These are phyloP conservation scores for Zasmidium citrigriseum DNA, from an alignment of 2,329 filamentous ascomycete species.

Conservation along the genomic window DNA sequence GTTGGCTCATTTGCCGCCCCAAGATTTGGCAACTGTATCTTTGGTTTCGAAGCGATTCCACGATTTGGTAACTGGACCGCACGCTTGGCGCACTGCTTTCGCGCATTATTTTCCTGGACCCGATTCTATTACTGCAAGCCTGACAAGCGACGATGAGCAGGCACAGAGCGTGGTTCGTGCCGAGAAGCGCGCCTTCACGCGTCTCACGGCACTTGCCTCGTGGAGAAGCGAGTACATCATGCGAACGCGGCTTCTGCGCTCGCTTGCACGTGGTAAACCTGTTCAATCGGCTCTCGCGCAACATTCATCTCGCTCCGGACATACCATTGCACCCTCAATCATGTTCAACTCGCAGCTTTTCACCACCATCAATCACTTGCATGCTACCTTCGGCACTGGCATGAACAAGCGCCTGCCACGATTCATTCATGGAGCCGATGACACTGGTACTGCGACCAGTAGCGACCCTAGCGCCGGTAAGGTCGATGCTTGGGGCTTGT, in stretches of 20 bases:
- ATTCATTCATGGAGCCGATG: conserved; percentile 80
- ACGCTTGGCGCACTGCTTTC: conserved; percentile 93
- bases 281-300: conserved; percentile 54
- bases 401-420: conserved; percentile 69
- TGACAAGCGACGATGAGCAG: conserved; percentile 49
- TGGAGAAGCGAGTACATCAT: conserved; percentile 97
- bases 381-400: conserved; percentile 72
- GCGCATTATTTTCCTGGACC: conserved; percentile 84
- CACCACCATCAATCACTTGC: conserved; percentile 75
- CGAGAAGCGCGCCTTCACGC: conserved; percentile 76
- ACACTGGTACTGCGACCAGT: conserved; percentile 73
- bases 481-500: conserved; percentile 78
- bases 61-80: conserved; percentile 80
- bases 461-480: conserved; percentile 79
- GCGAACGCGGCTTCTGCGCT: conserved; percentile 79
- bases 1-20: conserved; percentile 83
- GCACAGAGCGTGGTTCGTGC: conserved; percentile 61
- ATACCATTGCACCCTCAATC: conserved; percentile 70
- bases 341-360: conserved; percentile 85
- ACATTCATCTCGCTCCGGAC: conserved; percentile 54
- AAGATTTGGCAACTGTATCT: conserved; percentile 78
- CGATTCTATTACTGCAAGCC: conserved; percentile 51
- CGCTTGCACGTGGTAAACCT: conserved; percentile 79
- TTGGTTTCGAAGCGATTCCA: conserved; percentile 88
- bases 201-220: conserved; percentile 79